Base-by-base conservation (phyloP, 805 yeast genomes). In the Lipomyces spencermartinsiae region DNA sequence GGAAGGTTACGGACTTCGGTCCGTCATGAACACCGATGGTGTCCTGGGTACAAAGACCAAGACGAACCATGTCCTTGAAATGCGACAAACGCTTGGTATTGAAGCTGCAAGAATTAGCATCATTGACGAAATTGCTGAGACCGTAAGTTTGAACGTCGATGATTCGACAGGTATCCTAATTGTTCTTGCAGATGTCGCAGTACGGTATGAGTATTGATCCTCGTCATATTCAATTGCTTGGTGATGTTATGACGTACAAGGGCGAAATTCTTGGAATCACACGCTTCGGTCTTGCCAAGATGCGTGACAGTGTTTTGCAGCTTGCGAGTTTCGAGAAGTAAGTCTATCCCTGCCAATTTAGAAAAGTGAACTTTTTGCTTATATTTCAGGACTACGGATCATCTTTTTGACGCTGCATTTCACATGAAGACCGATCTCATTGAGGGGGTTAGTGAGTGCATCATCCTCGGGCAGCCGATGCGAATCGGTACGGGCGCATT, bases 171-270 rank as follows among this genome's bases (percentile, higher is more conserved):
- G 22, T 43, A 19, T 43, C 19, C 49, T 43, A 43, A 43, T n/a
- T 19, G 6, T 43, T 43, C n/a, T 19, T 19, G 49, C 8, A 53
- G 64, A 95, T 95, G 99, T 89, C 97, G 77, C 92, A 93, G 80
- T 99, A 95, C 83, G 99, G 99, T 80, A 95, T 95, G 99, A 92
- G 97, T 78, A 98, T 95, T 61, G 99, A 95, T 84, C 99, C 98
- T 69, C 97, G 99, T 84, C 99, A 95, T 79, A 93, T 96, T 78
- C 98, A 95, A 82, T 83, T 95, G 59, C 82, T 95, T 71, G 99
- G 99, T 72, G 99, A 95, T 80, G 98, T 95, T 61, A 95, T 95
- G 99, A 92, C 98, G 0, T 95, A 92, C 79, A 95, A 95, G 81
- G 99, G 99, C 68, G 99, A 95, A 78, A 97, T 95, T 12, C 84